Evolutionary conservation across 768 basidiomycete species (phyloP).

Genomic region (Macrolepiota fuliginosa): DNA sequence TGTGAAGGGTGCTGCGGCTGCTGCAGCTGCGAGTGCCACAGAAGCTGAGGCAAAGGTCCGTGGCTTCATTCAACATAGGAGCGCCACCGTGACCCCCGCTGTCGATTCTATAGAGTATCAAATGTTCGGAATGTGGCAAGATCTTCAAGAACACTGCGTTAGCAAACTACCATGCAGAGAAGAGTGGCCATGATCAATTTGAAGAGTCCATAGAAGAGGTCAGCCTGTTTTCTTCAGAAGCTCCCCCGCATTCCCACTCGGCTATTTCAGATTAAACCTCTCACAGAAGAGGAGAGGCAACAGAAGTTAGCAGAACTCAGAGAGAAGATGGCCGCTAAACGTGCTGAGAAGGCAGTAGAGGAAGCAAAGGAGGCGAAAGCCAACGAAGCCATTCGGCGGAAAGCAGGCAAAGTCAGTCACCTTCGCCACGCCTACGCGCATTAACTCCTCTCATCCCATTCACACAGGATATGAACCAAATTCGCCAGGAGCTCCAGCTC

Average conservation of each 20-base stretch:
- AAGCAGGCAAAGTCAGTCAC: constrained; percentile 69
- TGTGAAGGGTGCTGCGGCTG: constrained; percentile 22
- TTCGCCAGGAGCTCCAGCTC: constrained; percentile 72
- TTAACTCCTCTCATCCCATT: background rate
- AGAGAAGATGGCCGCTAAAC: constrained; percentile 78
- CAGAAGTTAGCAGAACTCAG: constrained; percentile 77
- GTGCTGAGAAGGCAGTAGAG: constrained; percentile 64
- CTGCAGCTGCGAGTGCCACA: constrained; percentile 28
- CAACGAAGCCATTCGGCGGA: constrained; percentile 80
- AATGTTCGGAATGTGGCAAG: constrained; percentile 83
- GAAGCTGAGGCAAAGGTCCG: constrained; percentile 64
- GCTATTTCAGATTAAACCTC: constrained; percentile 70
- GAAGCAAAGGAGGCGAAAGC: constrained; percentile 72
- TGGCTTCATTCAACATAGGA: background rate
- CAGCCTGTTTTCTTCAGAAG: background rate
- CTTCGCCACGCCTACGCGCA: background rate
- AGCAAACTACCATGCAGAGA: constrained; percentile 92
- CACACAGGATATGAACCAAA: constrained; percentile 60
- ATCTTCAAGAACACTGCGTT: constrained; percentile 82
- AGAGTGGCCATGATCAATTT: constrained; percentile 93
- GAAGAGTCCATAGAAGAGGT: constrained; percentile 96
- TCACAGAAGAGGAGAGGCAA: constrained; percentile 93
- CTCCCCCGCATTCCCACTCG: background rate
- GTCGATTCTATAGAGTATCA: constrained; percentile 59
- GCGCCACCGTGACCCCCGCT: background rate